Evolutionary conservation across 2,329 filamentous ascomycete species (phyloP), one percentile per base, ranked within the genome.

Genomic region (Pseudogymnoascus sp.): DNA sequence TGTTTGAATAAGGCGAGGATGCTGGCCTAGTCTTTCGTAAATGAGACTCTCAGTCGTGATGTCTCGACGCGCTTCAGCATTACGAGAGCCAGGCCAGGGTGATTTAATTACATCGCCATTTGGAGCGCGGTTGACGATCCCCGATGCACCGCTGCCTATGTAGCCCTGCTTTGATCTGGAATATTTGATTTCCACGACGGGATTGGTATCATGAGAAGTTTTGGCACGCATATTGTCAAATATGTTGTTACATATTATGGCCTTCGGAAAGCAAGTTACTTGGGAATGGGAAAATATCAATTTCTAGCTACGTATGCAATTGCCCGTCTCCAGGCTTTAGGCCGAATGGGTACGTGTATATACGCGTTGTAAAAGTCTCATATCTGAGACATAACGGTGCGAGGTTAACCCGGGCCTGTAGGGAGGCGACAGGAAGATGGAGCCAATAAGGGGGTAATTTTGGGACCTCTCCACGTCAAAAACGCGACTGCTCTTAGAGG

Each of bases 31-130:
- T 37, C 64, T 67, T 38, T 65, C 42, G 63, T 73, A 72, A 62
- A 71, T 69, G 44, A 69, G 63, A 38, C 65, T 65, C 65, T 73
- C 71, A 16, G 64, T 65, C 25, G 64, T 66, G 56, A 68, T 68
- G 46, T 64, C 63, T 66, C 34, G 66, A 63, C 64, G 66, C 64
- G 42, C 50, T 36, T 65, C 44, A 14, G 62, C 60, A 14, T 16
- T 42, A 21, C 37, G 31, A 25, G 23, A 56, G 23, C 63, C 65
- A 28, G 66, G 62, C 65, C 65, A 68, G 59, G 67, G 66, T 23
- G 65, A 64, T 60, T 68, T 68, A 11, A 64, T 18, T 46, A 69
- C 62, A 18, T 64, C 46, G 38, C 65, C 65, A 21, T 21, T 64
- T 12, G 62, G 25, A 40, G 63, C 59, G 37, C 62, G 61, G 25